Conservation (phyloP, 2,329 filamentous ascomycete genomes). For the Pseudofabraea citricarpa region DNA sequence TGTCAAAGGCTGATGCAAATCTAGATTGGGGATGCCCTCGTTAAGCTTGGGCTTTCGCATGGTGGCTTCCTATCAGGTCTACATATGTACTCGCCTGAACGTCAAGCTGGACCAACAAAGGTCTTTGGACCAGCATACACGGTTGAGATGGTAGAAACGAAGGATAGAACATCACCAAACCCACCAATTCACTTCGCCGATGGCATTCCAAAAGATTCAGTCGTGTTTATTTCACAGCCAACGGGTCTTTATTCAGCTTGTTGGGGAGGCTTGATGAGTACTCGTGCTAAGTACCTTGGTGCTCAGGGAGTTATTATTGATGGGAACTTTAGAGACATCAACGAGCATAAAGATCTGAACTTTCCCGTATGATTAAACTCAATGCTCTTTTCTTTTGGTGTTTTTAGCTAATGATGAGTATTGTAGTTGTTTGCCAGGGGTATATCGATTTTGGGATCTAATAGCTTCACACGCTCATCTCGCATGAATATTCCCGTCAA, state of each 20-base stretch:
- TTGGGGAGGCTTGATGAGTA: constrained; percentile 35
- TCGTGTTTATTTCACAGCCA: constrained; percentile 34
- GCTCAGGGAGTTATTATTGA: constrained; percentile 34
- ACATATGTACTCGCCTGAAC: constrained; percentile 5
- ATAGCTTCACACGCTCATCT: constrained; percentile 29
- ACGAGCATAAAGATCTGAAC: constrained; percentile 27
- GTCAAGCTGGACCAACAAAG: constrained; percentile 4
- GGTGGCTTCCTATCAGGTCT: not conserved
- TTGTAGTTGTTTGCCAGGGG: constrained; percentile 29
- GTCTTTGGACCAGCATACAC: constrained; percentile 9
- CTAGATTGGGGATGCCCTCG: not conserved
- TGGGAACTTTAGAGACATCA: constrained; percentile 32
- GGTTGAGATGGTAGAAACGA: constrained; percentile 3
- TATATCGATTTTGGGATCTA: constrained; percentile 28
- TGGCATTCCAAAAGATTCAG: constrained; percentile 25
- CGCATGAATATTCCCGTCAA: constrained; percentile 30
- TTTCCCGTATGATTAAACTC: constrained; percentile 9
- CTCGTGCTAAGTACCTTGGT: constrained; percentile 27
- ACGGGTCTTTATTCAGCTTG: constrained; percentile 28
- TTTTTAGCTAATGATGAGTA: no score
- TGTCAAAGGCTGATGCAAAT: no score
- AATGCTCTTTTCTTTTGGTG: no score
- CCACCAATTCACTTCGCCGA: constrained; percentile 31
- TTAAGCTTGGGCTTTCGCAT: not conserved
- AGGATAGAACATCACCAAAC: constrained; percentile 3